Evolutionary conservation across 2,329 filamentous ascomycete genomes (phyloP).

Genomic region (Exophiala aquamarina): DNA sequence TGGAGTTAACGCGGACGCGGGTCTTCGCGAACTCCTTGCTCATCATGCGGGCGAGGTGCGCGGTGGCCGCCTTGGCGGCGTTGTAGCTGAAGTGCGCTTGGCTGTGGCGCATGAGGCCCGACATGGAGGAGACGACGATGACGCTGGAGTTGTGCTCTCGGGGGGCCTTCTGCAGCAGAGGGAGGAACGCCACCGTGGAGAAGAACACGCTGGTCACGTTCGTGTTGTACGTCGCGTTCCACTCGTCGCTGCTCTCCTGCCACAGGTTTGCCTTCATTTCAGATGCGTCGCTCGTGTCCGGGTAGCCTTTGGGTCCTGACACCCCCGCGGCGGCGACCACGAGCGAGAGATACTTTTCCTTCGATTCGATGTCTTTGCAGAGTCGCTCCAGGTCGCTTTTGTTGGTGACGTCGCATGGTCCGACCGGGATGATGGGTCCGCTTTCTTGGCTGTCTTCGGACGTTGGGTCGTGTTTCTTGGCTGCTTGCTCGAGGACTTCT

Average conservation of each 20-base stretch:
- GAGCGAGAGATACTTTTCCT: constrained; percentile 66
- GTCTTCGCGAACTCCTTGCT: constrained; percentile 68
- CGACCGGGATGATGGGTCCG: constrained; percentile 56
- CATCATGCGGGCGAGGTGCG: constrained; percentile 63
- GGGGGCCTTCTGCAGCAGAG: constrained; percentile 61
- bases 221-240: constrained; percentile 66
- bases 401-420: constrained; percentile 60
- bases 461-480: constrained; percentile 43
- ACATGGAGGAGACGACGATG: constrained; percentile 70
- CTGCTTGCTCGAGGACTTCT: constrained; percentile 33
- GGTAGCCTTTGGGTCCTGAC: constrained; percentile 61
- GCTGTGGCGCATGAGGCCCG: constrained; percentile 66
- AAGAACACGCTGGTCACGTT: constrained; percentile 74
- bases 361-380: constrained; percentile 55
- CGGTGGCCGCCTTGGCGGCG: constrained; percentile 65
- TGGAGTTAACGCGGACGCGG: constrained; percentile 69
- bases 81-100: constrained; percentile 75
- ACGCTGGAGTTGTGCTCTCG: constrained; percentile 40
- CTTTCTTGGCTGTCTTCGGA: constrained; percentile 31
- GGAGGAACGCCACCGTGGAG: constrained; percentile 66
- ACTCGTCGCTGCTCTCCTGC: constrained; percentile 65
- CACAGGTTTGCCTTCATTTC: constrained; percentile 60
- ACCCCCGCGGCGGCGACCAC: constrained; percentile 66
- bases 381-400: constrained; percentile 60
- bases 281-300: constrained; percentile 51